phyloP scores from a whole-genome alignment of 2,329 filamentous ascomycete genomes.

The Sporothrix inflata region DNA sequence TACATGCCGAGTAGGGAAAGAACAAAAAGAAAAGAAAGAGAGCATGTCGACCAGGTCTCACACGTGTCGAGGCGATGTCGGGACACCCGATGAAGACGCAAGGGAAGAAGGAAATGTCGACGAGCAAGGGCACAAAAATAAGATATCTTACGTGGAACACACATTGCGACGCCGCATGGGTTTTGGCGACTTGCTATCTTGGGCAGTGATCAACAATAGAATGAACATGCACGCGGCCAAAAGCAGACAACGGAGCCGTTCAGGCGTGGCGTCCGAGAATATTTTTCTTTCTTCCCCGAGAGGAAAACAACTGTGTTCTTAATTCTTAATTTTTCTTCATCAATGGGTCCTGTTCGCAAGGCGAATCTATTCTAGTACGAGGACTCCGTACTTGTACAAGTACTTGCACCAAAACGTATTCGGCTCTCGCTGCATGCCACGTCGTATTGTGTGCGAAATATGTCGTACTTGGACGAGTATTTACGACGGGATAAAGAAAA shows the following conservation, averaged over 20 bases:
- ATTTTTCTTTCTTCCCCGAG: neutral
- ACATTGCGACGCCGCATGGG: neutral
- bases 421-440: neutral
- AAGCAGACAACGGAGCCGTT: neutral
- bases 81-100: neutral
- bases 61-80: neutral
- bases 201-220: neutral
- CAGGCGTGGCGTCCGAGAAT: neutral
- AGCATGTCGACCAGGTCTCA: neutral
- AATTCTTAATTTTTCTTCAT: neutral
- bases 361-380: neutral
- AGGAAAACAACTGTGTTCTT: neutral
- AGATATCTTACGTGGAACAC: neutral
- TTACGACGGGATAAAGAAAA: neutral
- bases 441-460: neutral
- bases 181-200: neutral
- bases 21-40: neutral
- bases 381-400: neutral
- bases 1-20: neutral
- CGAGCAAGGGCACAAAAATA: slow-evolving; percentile 18
- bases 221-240: neutral
- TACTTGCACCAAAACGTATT: neutral
- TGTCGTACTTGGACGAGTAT: neutral
- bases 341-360: neutral
- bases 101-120: neutral